Conservation (phyloP, 2,329 filamentous ascomycete genomes). For the Fusarium sp. region DNA sequence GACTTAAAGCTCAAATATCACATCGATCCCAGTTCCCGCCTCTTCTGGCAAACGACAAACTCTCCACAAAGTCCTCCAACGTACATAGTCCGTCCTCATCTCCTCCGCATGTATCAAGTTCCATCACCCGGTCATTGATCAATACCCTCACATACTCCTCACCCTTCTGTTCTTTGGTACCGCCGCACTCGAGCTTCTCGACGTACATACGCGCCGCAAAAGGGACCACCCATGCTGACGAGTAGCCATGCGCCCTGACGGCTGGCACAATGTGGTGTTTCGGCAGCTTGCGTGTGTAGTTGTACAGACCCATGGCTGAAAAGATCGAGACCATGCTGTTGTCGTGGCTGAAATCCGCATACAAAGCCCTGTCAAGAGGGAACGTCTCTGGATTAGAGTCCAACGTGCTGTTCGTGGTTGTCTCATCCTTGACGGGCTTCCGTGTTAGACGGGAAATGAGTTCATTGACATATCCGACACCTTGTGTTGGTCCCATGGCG, state of each 20-base stretch:
- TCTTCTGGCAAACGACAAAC: conserved; percentile 75
- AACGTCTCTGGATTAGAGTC: conserved; percentile 76
- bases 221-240: conserved; percentile 81
- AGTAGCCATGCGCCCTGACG: conserved; percentile 72
- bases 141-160: conserved; percentile 83
- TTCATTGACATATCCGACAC: conserved; percentile 89
- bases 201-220: conserved; percentile 86
- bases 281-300: conserved; percentile 67
- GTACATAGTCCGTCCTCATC: conserved; percentile 78
- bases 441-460: conserved; percentile 82
- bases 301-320: conserved; percentile 82
- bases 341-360: conserved; percentile 93
- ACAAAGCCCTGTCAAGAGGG: conserved; percentile 74
- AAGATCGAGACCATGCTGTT: conserved; percentile 85
- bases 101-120: conserved; percentile 74
- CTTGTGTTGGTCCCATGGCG: conserved; percentile 82
- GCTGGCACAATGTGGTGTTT: conserved; percentile 62
- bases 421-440: conserved; percentile 75
- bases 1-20: not conserved
- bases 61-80: conserved; percentile 76
- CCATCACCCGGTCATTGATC: conserved; percentile 85
- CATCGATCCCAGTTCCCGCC: conserved; percentile 76
- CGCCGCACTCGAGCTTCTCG: conserved; percentile 82
- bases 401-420: conserved; percentile 81
- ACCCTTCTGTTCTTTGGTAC: conserved; percentile 69